These are phyloP conservation scores for Conticribra weissflogii DNA, from an alignment of 108 stramenopile genomes.

Conservation along the genomic window DNA sequence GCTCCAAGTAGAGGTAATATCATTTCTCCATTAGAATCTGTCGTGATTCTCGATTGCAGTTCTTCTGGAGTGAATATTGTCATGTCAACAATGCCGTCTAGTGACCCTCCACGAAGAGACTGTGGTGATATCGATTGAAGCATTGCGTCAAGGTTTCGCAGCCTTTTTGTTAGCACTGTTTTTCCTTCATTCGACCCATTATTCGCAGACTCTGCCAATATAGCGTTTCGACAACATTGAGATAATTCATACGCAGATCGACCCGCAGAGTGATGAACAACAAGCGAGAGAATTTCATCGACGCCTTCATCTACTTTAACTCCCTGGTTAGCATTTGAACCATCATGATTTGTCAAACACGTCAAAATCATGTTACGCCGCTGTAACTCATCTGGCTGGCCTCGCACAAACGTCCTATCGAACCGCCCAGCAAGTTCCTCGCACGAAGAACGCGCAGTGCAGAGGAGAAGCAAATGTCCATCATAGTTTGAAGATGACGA, in stretches of 20 bases:
- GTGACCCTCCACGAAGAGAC: constrained; percentile 61
- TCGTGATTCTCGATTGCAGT: constrained; percentile 32
- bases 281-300: constrained; percentile 29
- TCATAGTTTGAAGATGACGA: background rate
- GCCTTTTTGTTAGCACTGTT: constrained; percentile 18
- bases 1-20: constrained; percentile 61
- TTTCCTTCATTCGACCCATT: background rate
- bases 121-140: constrained; percentile 54
- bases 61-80: constrained; percentile 58
- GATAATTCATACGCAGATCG: constrained; percentile 66
- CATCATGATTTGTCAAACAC: constrained; percentile 35
- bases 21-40: constrained; percentile 23
- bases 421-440: constrained; percentile 56
- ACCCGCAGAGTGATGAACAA: constrained; percentile 59
- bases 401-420: constrained; percentile 48
- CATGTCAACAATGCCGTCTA: constrained; percentile 81
- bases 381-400: constrained; percentile 51
- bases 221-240: constrained; percentile 65
- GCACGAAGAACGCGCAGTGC: constrained; percentile 50
- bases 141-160: constrained; percentile 48
- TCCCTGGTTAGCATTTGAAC: background rate
- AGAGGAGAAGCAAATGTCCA: constrained; percentile 58
- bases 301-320: constrained; percentile 4
- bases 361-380: constrained; percentile 49
- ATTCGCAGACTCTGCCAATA: constrained; percentile 12